Percentiles rank a stretch among this genome's conserved stretches.
phyloP scores from a whole-genome alignment of 768 basidiomycete species.

The Leccinum obscurum region DNA sequence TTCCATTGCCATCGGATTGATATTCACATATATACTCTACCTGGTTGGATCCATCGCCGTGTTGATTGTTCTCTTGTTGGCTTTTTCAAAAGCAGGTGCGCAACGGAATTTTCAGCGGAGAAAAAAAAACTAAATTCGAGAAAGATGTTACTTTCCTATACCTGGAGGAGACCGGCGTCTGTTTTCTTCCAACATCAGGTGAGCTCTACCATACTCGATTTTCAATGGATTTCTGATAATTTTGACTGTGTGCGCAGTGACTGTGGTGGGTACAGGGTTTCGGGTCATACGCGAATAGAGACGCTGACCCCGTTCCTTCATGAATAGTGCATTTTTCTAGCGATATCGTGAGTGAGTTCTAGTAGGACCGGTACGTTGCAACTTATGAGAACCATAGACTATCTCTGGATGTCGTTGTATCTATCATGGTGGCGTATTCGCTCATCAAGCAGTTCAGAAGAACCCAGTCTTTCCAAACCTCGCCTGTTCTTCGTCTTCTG shows the following conservation, averaged over 20 bases:
- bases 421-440: constrained; percentile 5
- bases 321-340: constrained; percentile 3
- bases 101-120: not conserved
- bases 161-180: not conserved
- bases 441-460: constrained; percentile 2
- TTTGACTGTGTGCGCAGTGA: not conserved
- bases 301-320: not conserved
- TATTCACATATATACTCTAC: constrained; percentile 15
- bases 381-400: not conserved
- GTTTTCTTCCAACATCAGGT: not conserved
- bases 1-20: constrained; percentile 1
- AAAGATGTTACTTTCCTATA: constrained; percentile 1
- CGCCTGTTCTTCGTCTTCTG: constrained; percentile 1
- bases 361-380: not conserved
- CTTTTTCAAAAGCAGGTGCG: not conserved
- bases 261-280: not conserved
- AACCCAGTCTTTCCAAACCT: not conserved
- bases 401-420: constrained; percentile 1
- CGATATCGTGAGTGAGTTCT: constrained; percentile 2
- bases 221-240: not conserved
- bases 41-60: not conserved
- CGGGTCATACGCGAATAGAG: no score
- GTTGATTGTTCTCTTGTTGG: not conserved
- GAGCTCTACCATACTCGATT: not conserved
- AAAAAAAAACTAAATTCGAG: not conserved